Conservation (phyloP, 2,329 filamentous ascomycete species). For the Rhynchosporium agropyri region DNA sequence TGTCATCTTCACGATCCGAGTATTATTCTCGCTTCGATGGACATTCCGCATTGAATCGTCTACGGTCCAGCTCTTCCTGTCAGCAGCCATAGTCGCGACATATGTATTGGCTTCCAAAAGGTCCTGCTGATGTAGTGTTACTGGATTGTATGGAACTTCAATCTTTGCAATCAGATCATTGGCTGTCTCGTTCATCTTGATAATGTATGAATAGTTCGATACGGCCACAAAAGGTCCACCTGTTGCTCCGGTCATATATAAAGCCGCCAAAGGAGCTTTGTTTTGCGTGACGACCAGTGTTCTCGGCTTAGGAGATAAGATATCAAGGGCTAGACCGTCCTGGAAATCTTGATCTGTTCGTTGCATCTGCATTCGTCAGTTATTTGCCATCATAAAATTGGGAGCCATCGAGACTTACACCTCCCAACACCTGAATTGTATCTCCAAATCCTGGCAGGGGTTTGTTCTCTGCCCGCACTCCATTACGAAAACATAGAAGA, state of each 20-base stretch:
- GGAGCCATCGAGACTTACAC: constrained; percentile 20
- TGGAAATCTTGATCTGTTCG: constrained; percentile 42
- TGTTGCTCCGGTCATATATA: constrained; percentile 41
- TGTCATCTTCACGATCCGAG: constrained; percentile 42
- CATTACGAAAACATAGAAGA: constrained; percentile 24
- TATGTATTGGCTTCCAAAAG: constrained; percentile 31
- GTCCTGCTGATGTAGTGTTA: constrained; percentile 27
- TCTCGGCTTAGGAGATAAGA: constrained; percentile 42
- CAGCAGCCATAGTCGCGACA: constrained; percentile 27
- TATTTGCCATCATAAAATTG: not conserved
- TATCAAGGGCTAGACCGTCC: constrained; percentile 42
- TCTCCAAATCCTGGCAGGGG: constrained; percentile 29
- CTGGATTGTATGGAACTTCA: constrained; percentile 40
- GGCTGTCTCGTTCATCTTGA: constrained; percentile 42
- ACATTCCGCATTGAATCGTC: constrained; percentile 40
- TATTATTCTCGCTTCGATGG: constrained; percentile 41
- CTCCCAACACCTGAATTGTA: constrained; percentile 26
- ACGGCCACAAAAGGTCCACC: constrained; percentile 41
- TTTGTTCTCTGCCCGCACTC: constrained; percentile 25
- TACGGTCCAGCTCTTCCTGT: constrained; percentile 44
- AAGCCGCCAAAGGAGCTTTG: constrained; percentile 36
- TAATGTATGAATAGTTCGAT: constrained; percentile 41
- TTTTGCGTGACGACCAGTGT: constrained; percentile 42
- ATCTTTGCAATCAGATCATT: constrained; percentile 44
- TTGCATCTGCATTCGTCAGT: constrained; percentile 26